Conservation (phyloP, 164 flowering plant species). For the Aristolochia contorta region DNA sequence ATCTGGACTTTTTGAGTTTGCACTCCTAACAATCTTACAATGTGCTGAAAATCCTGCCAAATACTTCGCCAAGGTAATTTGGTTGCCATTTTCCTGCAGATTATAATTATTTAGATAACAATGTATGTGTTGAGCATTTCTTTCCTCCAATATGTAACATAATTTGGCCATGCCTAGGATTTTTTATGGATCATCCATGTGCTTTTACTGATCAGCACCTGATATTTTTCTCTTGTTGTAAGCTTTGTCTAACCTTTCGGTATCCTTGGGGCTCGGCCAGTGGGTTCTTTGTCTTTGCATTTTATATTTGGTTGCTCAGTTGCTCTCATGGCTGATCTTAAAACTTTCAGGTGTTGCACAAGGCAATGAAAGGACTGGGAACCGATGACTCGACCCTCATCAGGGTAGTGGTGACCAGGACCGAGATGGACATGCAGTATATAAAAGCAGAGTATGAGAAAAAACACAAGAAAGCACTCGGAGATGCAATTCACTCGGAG, state of each 20-base stretch:
- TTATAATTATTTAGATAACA: too few relatives aligned
- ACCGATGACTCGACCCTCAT: constrained; percentile 52
- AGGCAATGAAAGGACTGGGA: constrained; percentile 29
- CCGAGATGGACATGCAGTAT: constrained; percentile 73
- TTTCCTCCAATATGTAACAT: too few relatives aligned
- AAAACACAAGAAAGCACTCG: constrained; percentile 44
- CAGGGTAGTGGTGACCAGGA: constrained; percentile 57
- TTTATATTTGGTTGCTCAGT: too few relatives aligned
- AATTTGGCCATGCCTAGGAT: too few relatives aligned
- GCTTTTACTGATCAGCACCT: too few relatives aligned
- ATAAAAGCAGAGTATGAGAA: constrained; percentile 65
- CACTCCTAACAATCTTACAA: constrained; percentile 45
- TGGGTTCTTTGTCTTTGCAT: too few relatives aligned
- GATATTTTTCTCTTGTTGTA: too few relatives aligned
- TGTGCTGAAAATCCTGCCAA: constrained; percentile 59
- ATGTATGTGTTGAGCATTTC: too few relatives aligned
- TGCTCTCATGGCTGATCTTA: background rate
- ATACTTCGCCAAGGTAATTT: constrained; percentile 40
- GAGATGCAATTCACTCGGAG: constrained; percentile 58
- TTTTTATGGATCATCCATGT: too few relatives aligned
- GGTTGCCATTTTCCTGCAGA: background rate
- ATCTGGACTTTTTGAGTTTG: constrained; percentile 49
- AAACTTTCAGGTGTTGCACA: background rate
- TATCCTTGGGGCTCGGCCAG: too few relatives aligned
- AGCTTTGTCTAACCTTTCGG: too few relatives aligned